phyloP scores from a whole-genome alignment of 495 filamentous ascomycete species.

The Tuber borchii region DNA sequence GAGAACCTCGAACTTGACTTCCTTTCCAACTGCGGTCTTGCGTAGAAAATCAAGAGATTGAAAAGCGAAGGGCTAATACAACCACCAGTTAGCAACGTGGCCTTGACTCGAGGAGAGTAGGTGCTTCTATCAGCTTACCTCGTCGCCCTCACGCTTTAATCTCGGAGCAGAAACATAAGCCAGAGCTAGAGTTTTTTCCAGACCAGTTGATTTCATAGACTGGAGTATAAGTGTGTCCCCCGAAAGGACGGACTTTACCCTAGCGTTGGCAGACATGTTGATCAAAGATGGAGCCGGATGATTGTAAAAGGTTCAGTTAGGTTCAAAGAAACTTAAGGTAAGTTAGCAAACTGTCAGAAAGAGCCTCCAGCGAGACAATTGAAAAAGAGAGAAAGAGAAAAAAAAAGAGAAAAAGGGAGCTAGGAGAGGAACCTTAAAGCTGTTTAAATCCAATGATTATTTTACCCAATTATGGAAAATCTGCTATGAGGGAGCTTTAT shows the following conservation, averaged over 20 bases:
- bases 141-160: conserved; percentile 80
- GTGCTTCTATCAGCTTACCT: conserved; percentile 49
- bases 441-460: neutral
- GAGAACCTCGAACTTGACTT: conserved; percentile 71
- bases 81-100: conserved; percentile 18
- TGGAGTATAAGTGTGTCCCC: conserved; percentile 84
- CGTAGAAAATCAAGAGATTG: conserved; percentile 89
- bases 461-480: neutral
- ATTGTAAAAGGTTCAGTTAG: conserved; percentile 14
- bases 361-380: neutral
- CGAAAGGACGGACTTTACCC: conserved; percentile 86
- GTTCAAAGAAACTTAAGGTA: neutral
- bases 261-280: conserved; percentile 51
- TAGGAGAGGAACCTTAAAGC: neutral
- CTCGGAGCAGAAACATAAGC: conserved; percentile 87
- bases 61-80: conserved; percentile 65
- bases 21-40: conserved; percentile 74
- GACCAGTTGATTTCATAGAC: conserved; percentile 59
- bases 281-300: conserved; percentile 3
- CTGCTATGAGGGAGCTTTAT: neutral
- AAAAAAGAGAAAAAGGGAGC: neutral
- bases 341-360: neutral
- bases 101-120: conserved; percentile 13
- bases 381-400: neutral
- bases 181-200: conserved; percentile 77